Conservation (phyloP, 2,329 filamentous ascomycete genomes). For the Fusarium sulawesiense region DNA sequence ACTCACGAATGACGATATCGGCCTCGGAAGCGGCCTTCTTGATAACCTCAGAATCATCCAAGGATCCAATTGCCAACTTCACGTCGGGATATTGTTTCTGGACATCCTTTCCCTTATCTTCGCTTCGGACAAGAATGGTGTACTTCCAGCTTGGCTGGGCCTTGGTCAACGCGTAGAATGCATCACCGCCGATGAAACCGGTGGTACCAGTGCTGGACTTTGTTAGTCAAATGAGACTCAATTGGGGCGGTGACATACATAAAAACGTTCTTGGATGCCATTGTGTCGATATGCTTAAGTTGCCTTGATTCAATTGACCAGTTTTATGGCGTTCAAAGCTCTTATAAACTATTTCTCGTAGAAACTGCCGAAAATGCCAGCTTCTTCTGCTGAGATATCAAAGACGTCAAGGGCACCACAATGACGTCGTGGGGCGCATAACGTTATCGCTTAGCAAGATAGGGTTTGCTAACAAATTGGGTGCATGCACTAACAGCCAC, state of each 20-base stretch:
- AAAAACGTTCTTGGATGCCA: conserved; percentile 19
- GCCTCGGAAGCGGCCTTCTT: conserved; percentile 47
- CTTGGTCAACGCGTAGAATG: conserved; percentile 14
- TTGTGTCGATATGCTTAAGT: not conserved
- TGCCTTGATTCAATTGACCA: accelerated
- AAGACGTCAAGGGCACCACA: conserved; percentile 11
- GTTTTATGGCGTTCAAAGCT: accelerated
- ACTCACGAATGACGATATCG: conserved; percentile 52
- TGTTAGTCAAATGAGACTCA: not conserved
- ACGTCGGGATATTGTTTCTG: conserved; percentile 44
- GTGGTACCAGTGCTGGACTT: conserved; percentile 6
- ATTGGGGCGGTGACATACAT: not conserved
- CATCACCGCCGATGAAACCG: conserved; percentile 23
- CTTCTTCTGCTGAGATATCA: not conserved
- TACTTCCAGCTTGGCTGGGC: conserved; percentile 56
- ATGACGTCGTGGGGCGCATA: conserved; percentile 12
- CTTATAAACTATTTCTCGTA: not conserved
- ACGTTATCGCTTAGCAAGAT: not conserved
- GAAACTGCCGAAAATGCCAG: not conserved
- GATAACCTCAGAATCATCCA: conserved; percentile 50
- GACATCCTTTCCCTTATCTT: conserved; percentile 50
- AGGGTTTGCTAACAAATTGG: accelerated
- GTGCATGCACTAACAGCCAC: not conserved
- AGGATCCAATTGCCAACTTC: conserved; percentile 47
- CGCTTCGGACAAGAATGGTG: conserved; percentile 56